phyloP scores from a whole-genome alignment of 2,329 filamentous ascomycete species.

The Aspergillus intermedius region DNA sequence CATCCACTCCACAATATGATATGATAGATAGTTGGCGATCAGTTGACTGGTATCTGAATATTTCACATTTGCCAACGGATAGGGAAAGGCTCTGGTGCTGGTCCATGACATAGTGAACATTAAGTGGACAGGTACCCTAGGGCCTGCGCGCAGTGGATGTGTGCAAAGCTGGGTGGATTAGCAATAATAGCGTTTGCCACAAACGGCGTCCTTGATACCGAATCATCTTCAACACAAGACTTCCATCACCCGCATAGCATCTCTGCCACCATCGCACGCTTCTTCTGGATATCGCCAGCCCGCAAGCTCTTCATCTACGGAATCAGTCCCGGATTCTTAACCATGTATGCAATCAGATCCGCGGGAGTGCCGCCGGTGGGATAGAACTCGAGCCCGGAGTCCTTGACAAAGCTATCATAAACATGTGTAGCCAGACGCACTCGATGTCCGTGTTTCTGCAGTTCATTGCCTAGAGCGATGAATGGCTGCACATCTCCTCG shows the following conservation, averaged over 20 bases:
- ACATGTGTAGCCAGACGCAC: conserved; percentile 54
- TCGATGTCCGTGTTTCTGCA: conserved; percentile 48
- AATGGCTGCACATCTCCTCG: conserved; percentile 56
- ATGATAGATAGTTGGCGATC: conserved; percentile 41
- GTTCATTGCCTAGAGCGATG: conserved; percentile 48
- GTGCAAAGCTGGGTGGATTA: conserved; percentile 48
- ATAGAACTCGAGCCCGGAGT: conserved; percentile 52
- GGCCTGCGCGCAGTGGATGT: too few relatives aligned
- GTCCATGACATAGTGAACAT: conserved; percentile 51
- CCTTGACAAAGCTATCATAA: conserved; percentile 50
- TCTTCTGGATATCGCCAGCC: conserved; percentile 27
- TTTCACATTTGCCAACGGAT: conserved; percentile 46
- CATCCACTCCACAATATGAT: conserved; percentile 43
- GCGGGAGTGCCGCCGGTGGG: conserved; percentile 52
- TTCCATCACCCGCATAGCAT: conserved; percentile 37
- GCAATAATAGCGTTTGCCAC: conserved; percentile 51
- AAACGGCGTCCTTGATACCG: conserved; percentile 34
- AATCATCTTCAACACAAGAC: conserved; percentile 32
- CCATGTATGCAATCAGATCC: conserved; percentile 48
- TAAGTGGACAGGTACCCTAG: conserved; percentile 49
- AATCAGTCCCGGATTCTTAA: conserved; percentile 42
- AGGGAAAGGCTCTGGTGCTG: conserved; percentile 40
- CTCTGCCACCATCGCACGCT: conserved; percentile 29
- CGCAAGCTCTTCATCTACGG: conserved; percentile 32
- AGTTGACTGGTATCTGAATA: conserved; percentile 26